Evolutionary conservation across 441 rosid genomes (phyloP), one percentile per base, ranked within the genome.

Genomic region (Gossypium lobatum): DNA sequence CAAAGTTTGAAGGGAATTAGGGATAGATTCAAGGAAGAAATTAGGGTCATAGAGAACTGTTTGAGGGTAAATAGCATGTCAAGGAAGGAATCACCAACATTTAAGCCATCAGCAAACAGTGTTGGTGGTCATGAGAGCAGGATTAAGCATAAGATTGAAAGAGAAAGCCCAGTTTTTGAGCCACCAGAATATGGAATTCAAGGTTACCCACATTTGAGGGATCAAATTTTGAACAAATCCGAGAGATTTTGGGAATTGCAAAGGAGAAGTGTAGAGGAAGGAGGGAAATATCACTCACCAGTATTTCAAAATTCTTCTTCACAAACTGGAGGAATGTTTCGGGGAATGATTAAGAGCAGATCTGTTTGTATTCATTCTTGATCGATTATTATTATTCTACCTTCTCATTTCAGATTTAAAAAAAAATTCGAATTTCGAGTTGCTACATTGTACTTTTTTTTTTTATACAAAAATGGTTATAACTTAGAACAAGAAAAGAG

Each of bases 171-270:
- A 0, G 28, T 92, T 73, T 95, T 95, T 31, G 79, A 92, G 71
- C 97, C 97, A 4, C 78, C 93, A 2, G 85, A 86, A 52, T 84
- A 94, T 42, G 3, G 34, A 54, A 76, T 83, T 45, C 78, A 75
- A 16, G 96, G 95, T 37, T 93, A 93, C 73, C 97, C 98, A 64
- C 96, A 92, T 64, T 13, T 83, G 61, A 85, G 98, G 82, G 82
- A 69, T 57, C 77, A 81, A 26, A 75, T 80, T 53, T 50, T 6
- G 69, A 72, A 25, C 64, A 75, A 75, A 39, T 83, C 81, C 2
- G 83, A 79, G 52, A 73, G 66, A 10, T 70, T 74, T 34, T 59
- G 84, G 79, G 60, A 21, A 37, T 55, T 73, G 21, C 62, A 39
- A 4, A 76, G 77, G 34, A 72, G 59, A 28, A 75, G 59, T 59